Evolutionary conservation across 768 basidiomycete genomes (phyloP).

Genomic region (Lactifluus rugatus): DNA sequence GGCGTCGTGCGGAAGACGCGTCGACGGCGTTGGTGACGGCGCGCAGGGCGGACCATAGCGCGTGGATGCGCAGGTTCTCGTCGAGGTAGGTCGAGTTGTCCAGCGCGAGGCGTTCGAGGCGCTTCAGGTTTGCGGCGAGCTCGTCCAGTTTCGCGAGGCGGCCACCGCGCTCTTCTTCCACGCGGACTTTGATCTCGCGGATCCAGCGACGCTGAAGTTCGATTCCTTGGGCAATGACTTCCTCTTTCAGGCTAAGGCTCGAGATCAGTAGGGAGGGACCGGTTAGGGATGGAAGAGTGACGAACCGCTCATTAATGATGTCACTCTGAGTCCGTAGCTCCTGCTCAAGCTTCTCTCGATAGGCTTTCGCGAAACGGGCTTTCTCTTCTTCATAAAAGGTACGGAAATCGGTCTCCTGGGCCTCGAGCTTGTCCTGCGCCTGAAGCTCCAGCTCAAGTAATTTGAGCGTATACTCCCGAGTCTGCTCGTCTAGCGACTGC

Average conservation of each 20-base stretch:
- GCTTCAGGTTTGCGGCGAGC: slow-evolving; percentile 80
- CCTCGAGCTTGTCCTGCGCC: slow-evolving; percentile 74
- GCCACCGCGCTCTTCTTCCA: slow-evolving; percentile 94
- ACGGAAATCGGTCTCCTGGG: slow-evolving; percentile 79
- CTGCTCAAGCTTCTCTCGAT: slow-evolving; percentile 75
- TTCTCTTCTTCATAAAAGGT: slow-evolving; percentile 75
- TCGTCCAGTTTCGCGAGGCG: slow-evolving; percentile 92
- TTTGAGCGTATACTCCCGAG: slow-evolving; percentile 71
- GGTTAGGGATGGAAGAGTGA: neutral
- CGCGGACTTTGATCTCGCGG: slow-evolving; percentile 87
- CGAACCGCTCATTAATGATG: slow-evolving; percentile 88
- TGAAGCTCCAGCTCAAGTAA: slow-evolving; percentile 78
- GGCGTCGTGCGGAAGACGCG: slow-evolving; percentile 49
- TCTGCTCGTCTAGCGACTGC: slow-evolving; percentile 67
- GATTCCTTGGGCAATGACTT: slow-evolving; percentile 93
- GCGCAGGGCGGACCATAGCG: slow-evolving; percentile 87
- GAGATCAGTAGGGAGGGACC: neutral
- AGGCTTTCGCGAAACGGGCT: slow-evolving; percentile 57
- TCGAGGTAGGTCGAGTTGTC: slow-evolving; percentile 88
- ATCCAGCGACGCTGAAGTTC: slow-evolving; percentile 97
- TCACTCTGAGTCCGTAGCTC: slow-evolving; percentile 86
- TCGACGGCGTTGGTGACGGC: slow-evolving; percentile 59
- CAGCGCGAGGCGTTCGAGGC: slow-evolving; percentile 81
- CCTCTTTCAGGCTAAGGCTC: slow-evolving; percentile 70
- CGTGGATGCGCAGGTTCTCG: slow-evolving; percentile 86